Conservation (phyloP, 1,139 yeast genomes). For the Blastobotrys illinoisensis region DNA sequence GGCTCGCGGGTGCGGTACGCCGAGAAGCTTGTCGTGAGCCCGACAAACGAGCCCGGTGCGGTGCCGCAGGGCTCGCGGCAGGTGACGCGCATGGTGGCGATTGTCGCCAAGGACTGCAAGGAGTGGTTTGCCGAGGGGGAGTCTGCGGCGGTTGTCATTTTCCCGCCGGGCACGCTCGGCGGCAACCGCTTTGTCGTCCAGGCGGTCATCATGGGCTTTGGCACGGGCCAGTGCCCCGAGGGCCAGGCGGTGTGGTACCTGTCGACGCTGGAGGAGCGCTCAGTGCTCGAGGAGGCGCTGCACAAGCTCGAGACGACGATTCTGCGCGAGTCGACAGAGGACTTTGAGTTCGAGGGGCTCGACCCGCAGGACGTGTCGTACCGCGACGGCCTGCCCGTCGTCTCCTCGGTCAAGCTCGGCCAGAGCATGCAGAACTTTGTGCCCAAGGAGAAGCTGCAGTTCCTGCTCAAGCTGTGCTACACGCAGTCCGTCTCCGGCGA, state of each 20-base stretch:
- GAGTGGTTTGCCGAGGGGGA: constrained; percentile 91
- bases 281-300: constrained; percentile 66
- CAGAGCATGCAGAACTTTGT: constrained; percentile 77
- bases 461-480: constrained; percentile 71
- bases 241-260: constrained; percentile 90
- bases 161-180: constrained; percentile 82
- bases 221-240: constrained; percentile 81
- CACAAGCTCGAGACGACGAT: constrained; percentile 73
- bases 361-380: constrained; percentile 52
- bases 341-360: constrained; percentile 48
- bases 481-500: constrained; percentile 44
- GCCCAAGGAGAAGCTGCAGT: constrained; percentile 73
- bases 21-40: constrained; percentile 37
- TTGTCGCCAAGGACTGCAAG: constrained; percentile 79
- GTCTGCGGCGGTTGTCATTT: constrained; percentile 79
- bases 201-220: constrained; percentile 82
- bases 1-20: constrained; percentile 68
- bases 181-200: constrained; percentile 72
- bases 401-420: constrained; percentile 81
- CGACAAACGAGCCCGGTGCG: constrained; percentile 1
- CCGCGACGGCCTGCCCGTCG: constrained; percentile 58
- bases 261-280: constrained; percentile 66
- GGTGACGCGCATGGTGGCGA: constrained; percentile 70
- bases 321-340: constrained; percentile 65
- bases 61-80: constrained; percentile 33